Evolutionary conservation across 345 rosid genomes (phyloP).

Genomic region (Rhizophora apiculata): DNA sequence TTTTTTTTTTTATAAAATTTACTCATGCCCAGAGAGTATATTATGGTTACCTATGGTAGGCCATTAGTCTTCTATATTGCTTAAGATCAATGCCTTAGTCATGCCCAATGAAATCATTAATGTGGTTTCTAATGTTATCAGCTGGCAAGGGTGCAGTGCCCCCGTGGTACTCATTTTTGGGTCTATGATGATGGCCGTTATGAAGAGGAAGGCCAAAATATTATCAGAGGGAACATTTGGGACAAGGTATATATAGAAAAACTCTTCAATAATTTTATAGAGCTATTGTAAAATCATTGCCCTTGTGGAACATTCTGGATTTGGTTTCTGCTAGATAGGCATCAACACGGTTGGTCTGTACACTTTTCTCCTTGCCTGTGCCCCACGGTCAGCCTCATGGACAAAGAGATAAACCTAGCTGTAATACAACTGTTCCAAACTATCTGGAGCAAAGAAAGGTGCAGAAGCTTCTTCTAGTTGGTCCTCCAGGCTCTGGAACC

Average conservation of each 20-base stretch:
- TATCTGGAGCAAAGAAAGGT: slow-evolving; percentile 75
- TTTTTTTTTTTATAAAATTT: neutral
- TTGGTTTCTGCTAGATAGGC: slow-evolving; percentile 61
- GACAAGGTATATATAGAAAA: slow-evolving; percentile 51
- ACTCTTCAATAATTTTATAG: slow-evolving; percentile 5
- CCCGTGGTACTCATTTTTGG: slow-evolving; percentile 83
- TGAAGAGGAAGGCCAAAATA: slow-evolving; percentile 86
- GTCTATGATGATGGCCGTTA: slow-evolving; percentile 83
- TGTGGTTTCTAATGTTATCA: slow-evolving; percentile 25
- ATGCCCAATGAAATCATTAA: slow-evolving; percentile 7
- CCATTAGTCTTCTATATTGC: neutral
- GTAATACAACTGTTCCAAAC: slow-evolving; percentile 63
- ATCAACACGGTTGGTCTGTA: slow-evolving; percentile 74
- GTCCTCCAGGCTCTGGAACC: slow-evolving; percentile 88
- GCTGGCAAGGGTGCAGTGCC: slow-evolving; percentile 78
- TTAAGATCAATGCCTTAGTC: neutral
- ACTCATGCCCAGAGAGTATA: neutral
- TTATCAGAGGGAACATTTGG: slow-evolving; percentile 81
- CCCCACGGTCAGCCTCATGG: slow-evolving; percentile 70
- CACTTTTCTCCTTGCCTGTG: slow-evolving; percentile 87
- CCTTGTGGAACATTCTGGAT: slow-evolving; percentile 22
- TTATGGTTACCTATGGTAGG: neutral
- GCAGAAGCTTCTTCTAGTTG: slow-evolving; percentile 86
- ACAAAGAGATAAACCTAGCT: slow-evolving; percentile 67
- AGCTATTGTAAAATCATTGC: slow-evolving; percentile 3